Conservation (phyloP, 2,329 filamentous ascomycete species). For the Talaromyces amestolkiae region DNA sequence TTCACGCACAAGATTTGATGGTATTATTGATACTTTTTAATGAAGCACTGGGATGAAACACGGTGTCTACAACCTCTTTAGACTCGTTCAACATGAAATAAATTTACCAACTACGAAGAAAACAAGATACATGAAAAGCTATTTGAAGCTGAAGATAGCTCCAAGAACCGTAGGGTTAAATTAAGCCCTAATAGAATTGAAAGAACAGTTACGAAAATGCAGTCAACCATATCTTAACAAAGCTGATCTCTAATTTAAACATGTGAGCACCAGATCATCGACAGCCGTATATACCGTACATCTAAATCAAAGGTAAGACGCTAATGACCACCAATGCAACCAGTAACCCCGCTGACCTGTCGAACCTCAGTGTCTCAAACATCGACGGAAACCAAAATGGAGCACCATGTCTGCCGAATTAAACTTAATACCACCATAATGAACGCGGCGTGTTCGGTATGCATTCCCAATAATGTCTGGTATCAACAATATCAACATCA, state of each 20-base stretch:
- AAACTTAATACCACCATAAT: slow-evolving; percentile 61
- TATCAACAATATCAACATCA: neutral
- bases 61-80: neutral
- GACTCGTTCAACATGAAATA: neutral
- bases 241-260: too few relatives aligned
- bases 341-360: slow-evolving; percentile 8
- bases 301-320: slow-evolving; percentile 2
- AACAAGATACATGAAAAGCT: neutral
- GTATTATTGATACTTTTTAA: neutral
- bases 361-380: slow-evolving; percentile 6
- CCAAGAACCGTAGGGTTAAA: neutral
- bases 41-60: neutral
- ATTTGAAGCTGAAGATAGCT: neutral
- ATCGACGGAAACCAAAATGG: slow-evolving; percentile 34
- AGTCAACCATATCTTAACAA: too few relatives aligned
- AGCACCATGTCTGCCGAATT: slow-evolving; percentile 44
- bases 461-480: slow-evolving; percentile 53
- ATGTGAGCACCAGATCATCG: neutral
- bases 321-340: slow-evolving; percentile 10
- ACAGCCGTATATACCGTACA: slow-evolving; percentile 1
- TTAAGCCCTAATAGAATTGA: slow-evolving; percentile 29
- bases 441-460: slow-evolving; percentile 53
- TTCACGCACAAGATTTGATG: neutral
- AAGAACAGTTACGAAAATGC: too few relatives aligned
- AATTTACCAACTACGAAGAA: neutral